Conservation (phyloP, 345 rosid species). For the Turnera subulata region DNA sequence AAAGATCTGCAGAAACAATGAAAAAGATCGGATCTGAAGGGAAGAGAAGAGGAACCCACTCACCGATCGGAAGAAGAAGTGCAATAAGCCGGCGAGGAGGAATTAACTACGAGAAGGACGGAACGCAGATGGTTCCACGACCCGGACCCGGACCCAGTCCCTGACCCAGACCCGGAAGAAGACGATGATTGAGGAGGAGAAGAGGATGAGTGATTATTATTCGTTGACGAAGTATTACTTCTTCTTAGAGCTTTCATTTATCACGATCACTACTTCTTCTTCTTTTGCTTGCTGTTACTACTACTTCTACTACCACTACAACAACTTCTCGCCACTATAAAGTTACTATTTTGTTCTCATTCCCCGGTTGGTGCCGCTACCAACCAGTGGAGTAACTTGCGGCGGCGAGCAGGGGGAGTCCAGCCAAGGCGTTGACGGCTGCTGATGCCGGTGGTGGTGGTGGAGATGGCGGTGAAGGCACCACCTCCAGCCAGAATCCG, state of each 20-base stretch:
- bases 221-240: conserved; percentile 64
- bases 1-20: background rate
- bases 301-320: too few species aligned
- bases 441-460: too few species aligned
- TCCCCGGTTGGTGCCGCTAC: too few species aligned
- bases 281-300: background rate
- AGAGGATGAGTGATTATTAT: too few species aligned
- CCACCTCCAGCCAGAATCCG: too few species aligned
- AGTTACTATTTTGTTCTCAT: too few species aligned
- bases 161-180: conserved; percentile 44
- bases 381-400: too few species aligned
- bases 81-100: conserved; percentile 78
- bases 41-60: conserved; percentile 27
- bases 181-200: conserved; percentile 64
- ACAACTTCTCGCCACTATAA: too few species aligned
- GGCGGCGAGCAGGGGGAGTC: too few species aligned
- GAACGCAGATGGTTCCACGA: conserved; percentile 94
- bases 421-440: too few species aligned
- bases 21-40: conserved; percentile 19
- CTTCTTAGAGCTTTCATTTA: conserved; percentile 86
- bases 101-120: conserved; percentile 66
- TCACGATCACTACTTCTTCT: conserved; percentile 1
- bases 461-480: too few species aligned
- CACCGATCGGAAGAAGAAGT: conserved; percentile 79
- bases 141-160: conserved; percentile 39